Evolutionary conservation across 2,329 filamentous ascomycete genomes (phyloP), one percentile per base, ranked within the genome.

Genomic region (Myriosclerotinia duriaeana): DNA sequence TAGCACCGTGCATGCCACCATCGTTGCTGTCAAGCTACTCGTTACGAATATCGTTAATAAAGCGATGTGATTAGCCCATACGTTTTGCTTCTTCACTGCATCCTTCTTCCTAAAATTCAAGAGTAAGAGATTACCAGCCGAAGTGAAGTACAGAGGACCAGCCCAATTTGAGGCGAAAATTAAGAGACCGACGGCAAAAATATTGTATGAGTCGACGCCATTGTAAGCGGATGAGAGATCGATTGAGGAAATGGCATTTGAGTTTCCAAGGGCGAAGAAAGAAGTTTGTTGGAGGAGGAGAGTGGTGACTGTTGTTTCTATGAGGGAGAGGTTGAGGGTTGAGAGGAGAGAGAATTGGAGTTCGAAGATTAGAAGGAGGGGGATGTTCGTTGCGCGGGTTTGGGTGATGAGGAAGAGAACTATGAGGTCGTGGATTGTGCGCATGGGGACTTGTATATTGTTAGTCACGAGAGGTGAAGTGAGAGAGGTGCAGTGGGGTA

Each of bases 161-260:
- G 92, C 88, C 93, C 94, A 99, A 77, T 99, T 99, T 72, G 90
- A 87, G 8, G 92, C 76, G 74, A 97, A 97, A 2, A 93, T 93
- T 62, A 99, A 82, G 4, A 91, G 69, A 0, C 92, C 95, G 20
- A 99, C 95, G 20, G 88, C 83, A n/a, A 87, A 70, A 69, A 95
- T 82, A 74, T 91, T 93, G 81, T 96, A 99, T 66, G 84, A 86
- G 60, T 84, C 85, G 48, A 99, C 84, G 69, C 95, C 95, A 74
- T 99, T 99, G 79, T 99, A 99, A 0, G 93, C 93, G 75, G 89
- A 96, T 7, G 92, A 96, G 26, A 99, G 84, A 75, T 98, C 93
- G 73, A 99, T 87, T n/a, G 91, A 94, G 15, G 93, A 96, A 71
- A 99, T 97, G 52, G 95, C 90, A 77, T 99, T 99, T 56, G 91